Conservation (phyloP, 306 rosid genomes). For the Oemleria cerasiformis region DNA sequence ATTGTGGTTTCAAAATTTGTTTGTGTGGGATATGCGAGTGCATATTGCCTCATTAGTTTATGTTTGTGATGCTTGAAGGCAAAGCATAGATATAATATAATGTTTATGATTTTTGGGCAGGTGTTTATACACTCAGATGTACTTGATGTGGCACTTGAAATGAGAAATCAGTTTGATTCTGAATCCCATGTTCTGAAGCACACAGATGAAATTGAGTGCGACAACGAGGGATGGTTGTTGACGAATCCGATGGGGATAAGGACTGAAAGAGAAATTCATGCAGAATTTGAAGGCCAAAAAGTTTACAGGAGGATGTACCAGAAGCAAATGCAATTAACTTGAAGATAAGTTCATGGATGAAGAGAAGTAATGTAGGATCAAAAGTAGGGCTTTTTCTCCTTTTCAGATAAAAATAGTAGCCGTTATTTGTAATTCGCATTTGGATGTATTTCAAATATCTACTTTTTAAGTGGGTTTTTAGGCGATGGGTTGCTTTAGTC, state of each 20-base stretch:
- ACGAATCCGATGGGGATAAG: conserved; percentile 78
- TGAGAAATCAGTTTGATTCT: conserved; percentile 71
- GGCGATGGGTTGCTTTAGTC: too few relatives aligned
- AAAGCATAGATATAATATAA: neutral
- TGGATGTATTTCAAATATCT: too few relatives aligned
- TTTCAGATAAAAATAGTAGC: too few relatives aligned
- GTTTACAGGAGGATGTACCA: conserved; percentile 74
- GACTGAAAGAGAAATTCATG: conserved; percentile 92
- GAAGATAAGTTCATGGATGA: neutral
- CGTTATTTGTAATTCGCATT: too few relatives aligned
- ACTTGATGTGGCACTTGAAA: conserved; percentile 61
- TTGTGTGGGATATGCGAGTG: too few relatives aligned
- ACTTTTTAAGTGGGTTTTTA: too few relatives aligned
- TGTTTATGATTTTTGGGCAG: conserved; percentile 34
- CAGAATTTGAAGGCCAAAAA: conserved; percentile 72
- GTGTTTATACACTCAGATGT: conserved; percentile 77
- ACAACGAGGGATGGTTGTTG: conserved; percentile 76
- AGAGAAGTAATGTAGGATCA: neutral
- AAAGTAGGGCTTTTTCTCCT: too few relatives aligned
- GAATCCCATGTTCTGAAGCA: conserved; percentile 43
- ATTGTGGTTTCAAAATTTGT: too few relatives aligned
- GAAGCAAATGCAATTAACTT: conserved; percentile 30
- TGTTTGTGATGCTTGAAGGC: too few relatives aligned
- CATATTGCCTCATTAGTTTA: too few relatives aligned
- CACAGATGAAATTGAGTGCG: conserved; percentile 49